Evolutionary conservation across 2,329 filamentous ascomycete species (phyloP).

Genomic region (Aspergillus piperis): DNA sequence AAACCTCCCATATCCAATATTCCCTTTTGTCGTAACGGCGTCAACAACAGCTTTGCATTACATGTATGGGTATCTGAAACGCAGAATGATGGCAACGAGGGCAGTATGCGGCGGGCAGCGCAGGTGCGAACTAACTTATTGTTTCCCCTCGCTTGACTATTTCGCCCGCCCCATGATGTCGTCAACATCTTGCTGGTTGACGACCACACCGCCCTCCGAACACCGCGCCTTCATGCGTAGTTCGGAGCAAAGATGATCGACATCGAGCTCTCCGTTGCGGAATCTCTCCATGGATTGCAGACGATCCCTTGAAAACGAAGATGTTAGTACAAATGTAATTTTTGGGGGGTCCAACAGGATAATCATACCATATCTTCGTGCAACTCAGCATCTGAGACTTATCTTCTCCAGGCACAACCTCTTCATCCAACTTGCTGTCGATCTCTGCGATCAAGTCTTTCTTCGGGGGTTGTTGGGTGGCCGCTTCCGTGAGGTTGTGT

Average conservation of each 20-base stretch:
- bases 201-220: conserved; percentile 82
- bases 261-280: conserved; percentile 86
- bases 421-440: conserved; percentile 66
- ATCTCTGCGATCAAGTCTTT: conserved; percentile 76
- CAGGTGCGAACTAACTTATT: not conserved
- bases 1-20: conserved; percentile 5
- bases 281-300: conserved; percentile 84
- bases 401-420: conserved; percentile 65
- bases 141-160: conserved; percentile 15
- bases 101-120: not conserved
- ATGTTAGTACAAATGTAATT: conserved; percentile 1
- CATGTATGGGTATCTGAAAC: conserved; percentile 9
- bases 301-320: conserved; percentile 68
- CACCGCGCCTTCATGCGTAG: conserved; percentile 95
- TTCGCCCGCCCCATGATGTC: conserved; percentile 61
- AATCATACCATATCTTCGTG: conserved; percentile 85
- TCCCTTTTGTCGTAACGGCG: conserved; percentile 5
- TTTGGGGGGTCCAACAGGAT: not conserved
- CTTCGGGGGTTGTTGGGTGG: conserved; percentile 48
- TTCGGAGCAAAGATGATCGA: conserved; percentile 89
- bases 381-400: conserved; percentile 72
- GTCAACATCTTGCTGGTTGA: conserved; percentile 87
- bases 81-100: conserved; percentile 7
- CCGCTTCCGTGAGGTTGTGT: conserved; percentile 56
- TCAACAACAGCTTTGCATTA: conserved; percentile 7